A percentile compares a stretch with the other conserved stretches of the same genome.
Conservation (phyloP, 2,329 filamentous ascomycete genomes). For the Paraphoma chrysanthemicola region DNA sequence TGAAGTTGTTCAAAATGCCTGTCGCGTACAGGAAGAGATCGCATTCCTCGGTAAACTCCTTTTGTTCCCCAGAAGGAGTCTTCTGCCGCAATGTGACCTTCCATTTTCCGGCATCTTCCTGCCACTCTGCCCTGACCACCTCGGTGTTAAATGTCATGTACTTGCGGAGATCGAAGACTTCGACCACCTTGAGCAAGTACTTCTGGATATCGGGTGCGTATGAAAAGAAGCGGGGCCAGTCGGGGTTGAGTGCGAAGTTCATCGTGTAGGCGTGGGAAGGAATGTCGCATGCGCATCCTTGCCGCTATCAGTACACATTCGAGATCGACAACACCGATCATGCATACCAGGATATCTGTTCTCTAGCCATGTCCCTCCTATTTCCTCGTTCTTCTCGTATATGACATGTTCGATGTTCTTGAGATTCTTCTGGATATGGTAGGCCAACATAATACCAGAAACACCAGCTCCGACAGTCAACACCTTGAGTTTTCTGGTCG, state of each 20-base stretch:
- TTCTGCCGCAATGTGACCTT: slow-evolving; percentile 56
- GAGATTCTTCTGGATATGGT: slow-evolving; percentile 54
- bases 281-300: slow-evolving; percentile 54
- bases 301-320: slow-evolving; percentile 3
- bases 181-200: slow-evolving; percentile 58
- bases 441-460: slow-evolving; percentile 56
- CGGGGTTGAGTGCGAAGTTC: slow-evolving; percentile 54
- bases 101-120: slow-evolving; percentile 59
- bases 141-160: slow-evolving; percentile 62
- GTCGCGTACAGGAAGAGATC: slow-evolving; percentile 54
- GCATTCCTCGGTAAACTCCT: slow-evolving; percentile 53
- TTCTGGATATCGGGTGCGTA: slow-evolving; percentile 56
- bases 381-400: slow-evolving; percentile 56
- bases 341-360: slow-evolving; percentile 49
- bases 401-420: slow-evolving; percentile 56
- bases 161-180: slow-evolving; percentile 57
- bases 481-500: slow-evolving; percentile 49
- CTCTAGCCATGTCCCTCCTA: slow-evolving; percentile 57
- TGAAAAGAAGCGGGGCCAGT: slow-evolving; percentile 58
- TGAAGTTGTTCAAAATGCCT: slow-evolving; percentile 52
- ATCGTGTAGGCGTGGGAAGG: slow-evolving; percentile 55
- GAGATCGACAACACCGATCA: neutral
- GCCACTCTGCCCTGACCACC: slow-evolving; percentile 57
- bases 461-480: slow-evolving; percentile 58
- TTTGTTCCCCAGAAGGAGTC: slow-evolving; percentile 36